phyloP scores from a whole-genome alignment of 2,329 filamentous ascomycete genomes.

The Cladophialophora psammophila region DNA sequence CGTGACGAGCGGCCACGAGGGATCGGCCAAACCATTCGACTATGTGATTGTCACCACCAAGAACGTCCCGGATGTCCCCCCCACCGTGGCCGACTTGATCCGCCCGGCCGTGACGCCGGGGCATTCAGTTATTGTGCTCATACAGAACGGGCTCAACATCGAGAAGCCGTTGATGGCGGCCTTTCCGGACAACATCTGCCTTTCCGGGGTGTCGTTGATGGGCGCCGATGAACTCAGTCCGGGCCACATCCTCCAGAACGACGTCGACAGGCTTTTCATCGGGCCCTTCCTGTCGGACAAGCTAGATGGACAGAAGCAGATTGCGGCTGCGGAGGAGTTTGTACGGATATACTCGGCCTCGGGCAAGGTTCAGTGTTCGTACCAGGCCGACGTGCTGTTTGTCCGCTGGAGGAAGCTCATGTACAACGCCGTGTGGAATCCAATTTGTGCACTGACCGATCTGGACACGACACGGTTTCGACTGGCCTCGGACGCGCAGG shows the following conservation, averaged over 20 bases:
- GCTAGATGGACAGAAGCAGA: slow-evolving; percentile 25
- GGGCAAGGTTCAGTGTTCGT: slow-evolving; percentile 54
- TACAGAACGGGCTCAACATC: slow-evolving; percentile 71
- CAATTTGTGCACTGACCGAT: slow-evolving; percentile 59
- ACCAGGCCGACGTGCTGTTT: slow-evolving; percentile 45
- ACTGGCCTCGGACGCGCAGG: slow-evolving; percentile 51
- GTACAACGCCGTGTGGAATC: slow-evolving; percentile 61
- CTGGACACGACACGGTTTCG: slow-evolving; percentile 62
- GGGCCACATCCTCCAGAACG: slow-evolving; percentile 62
- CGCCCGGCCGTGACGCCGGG: slow-evolving; percentile 59
- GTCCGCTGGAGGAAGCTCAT: slow-evolving; percentile 54
- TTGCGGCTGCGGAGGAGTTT: slow-evolving; percentile 51
- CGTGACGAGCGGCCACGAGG: slow-evolving; percentile 39
- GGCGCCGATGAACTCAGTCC: slow-evolving; percentile 58
- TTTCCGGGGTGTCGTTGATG: slow-evolving; percentile 63
- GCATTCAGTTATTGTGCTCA: slow-evolving; percentile 62
- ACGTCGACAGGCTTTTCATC: slow-evolving; percentile 59
- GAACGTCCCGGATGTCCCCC: slow-evolving; percentile 63
- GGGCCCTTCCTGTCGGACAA: slow-evolving; percentile 48
- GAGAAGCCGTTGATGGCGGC: slow-evolving; percentile 60
- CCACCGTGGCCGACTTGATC: slow-evolving; percentile 59
- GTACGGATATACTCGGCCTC: slow-evolving; percentile 57
- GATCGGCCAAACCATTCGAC: slow-evolving; percentile 53
- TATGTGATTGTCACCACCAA: slow-evolving; percentile 67
- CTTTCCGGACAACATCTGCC: slow-evolving; percentile 61